Evolutionary conservation across 192 early-diverging fungal genomes (phyloP).

Genomic region (Coemansia sp.): DNA sequence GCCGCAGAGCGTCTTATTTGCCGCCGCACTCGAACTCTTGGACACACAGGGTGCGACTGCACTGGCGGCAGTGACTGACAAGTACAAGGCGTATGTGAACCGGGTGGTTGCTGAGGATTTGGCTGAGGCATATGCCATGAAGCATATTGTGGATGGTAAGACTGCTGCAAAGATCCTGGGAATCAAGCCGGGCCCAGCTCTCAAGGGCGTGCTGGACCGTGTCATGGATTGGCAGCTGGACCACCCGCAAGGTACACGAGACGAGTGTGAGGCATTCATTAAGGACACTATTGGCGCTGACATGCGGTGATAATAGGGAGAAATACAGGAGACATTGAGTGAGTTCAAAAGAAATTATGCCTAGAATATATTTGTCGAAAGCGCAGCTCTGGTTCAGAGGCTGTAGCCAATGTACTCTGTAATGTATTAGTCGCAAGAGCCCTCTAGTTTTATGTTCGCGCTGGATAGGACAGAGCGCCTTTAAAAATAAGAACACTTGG

Average conservation of each 20-base stretch:
- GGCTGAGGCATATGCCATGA: slow-evolving; percentile 31
- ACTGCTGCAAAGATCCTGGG: slow-evolving; percentile 60
- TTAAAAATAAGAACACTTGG: neutral
- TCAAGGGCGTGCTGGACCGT: slow-evolving; percentile 62
- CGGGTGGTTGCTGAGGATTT: slow-evolving; percentile 19
- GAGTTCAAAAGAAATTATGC: neutral
- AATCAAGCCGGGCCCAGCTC: slow-evolving; percentile 71
- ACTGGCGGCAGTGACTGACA: slow-evolving; percentile 12
- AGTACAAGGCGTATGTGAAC: slow-evolving; percentile 29
- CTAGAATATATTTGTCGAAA: neutral
- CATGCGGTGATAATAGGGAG: neutral
- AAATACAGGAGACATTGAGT: too few species aligned
- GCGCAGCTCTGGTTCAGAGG: neutral
- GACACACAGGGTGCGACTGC: neutral
- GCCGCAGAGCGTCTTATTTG: slow-evolving; percentile 55
- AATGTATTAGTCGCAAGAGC: neutral
- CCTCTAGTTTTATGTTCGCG: neutral
- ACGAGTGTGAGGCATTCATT: slow-evolving; percentile 64
- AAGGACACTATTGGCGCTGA: slow-evolving; percentile 5
- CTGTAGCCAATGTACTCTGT: too few species aligned
- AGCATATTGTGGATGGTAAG: slow-evolving; percentile 63
- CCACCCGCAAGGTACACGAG: slow-evolving; percentile 62
- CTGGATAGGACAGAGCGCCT: neutral
- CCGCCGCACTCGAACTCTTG: slow-evolving; percentile 52
- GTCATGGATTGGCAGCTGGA: slow-evolving; percentile 86